A percentile compares a stretch with the other conserved stretches of the same genome.
Conservation (phyloP, 768 basidiomycete species). For the Leccinum barrowsii region DNA sequence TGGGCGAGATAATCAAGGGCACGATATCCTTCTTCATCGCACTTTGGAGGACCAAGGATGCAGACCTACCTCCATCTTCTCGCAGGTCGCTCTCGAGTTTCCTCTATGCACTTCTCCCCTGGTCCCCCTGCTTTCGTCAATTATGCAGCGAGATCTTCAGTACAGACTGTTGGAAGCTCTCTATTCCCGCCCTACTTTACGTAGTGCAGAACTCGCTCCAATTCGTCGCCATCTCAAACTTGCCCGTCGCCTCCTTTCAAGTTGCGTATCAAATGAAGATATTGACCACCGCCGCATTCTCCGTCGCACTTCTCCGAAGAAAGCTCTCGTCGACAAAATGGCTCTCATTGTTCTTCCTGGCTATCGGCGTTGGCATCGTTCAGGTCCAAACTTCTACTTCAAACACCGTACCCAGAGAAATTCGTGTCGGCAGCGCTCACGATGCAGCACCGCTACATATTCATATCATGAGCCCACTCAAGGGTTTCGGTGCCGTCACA, state of each 20-base stretch:
- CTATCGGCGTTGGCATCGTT: constrained; percentile 89
- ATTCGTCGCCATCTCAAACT: constrained; percentile 92
- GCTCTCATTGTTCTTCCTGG: constrained; percentile 83
- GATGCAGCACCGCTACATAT: constrained; percentile 55
- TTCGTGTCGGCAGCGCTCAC: constrained; percentile 64
- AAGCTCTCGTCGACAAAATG: constrained; percentile 74
- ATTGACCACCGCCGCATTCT: constrained; percentile 91
- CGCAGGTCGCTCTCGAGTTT: constrained; percentile 39
- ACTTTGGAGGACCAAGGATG: constrained; percentile 46
- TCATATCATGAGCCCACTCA: constrained; percentile 79
- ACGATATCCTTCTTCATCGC: constrained; percentile 89
- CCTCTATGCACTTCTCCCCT: constrained; percentile 40
- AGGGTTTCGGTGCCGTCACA: constrained; percentile 79
- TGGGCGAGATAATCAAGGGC: constrained; percentile 94
- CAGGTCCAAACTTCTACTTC: constrained; percentile 76
- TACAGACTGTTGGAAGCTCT: constrained; percentile 94
- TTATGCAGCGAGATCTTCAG: constrained; percentile 78
- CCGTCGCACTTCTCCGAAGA: constrained; percentile 77
- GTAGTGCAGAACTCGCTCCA: constrained; percentile 96
- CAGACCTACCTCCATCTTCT: constrained; percentile 38
- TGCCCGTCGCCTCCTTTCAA: constrained; percentile 96
- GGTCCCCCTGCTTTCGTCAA: constrained; percentile 48
- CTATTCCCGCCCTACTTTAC: constrained; percentile 93
- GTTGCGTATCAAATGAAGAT: constrained; percentile 99
- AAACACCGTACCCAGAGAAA: constrained; percentile 27